phyloP scores from a whole-genome alignment of 192 early-diverging fungal genomes.

The Backusella macrospora region DNA sequence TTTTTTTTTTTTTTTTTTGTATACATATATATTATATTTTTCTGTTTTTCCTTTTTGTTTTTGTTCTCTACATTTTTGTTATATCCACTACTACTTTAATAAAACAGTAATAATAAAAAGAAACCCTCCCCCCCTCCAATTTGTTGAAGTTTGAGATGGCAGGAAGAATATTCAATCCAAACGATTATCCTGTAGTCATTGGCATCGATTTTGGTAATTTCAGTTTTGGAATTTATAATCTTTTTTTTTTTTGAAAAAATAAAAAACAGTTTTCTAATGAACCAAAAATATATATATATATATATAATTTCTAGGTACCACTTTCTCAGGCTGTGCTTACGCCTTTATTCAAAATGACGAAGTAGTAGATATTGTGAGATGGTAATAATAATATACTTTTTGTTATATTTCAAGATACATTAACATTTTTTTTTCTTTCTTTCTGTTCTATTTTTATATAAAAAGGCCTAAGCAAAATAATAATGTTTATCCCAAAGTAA shows the following conservation, averaged over 20 bases:
- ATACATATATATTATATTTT: too few relatives aligned
- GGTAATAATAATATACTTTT: slow-evolving; percentile 37
- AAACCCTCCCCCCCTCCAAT: neutral
- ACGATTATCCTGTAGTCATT: slow-evolving; percentile 41
- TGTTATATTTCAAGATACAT: neutral
- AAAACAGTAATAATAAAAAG: too few relatives aligned
- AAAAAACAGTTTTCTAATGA: neutral
- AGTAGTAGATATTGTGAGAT: slow-evolving; percentile 48
- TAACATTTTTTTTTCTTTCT: too few relatives aligned
- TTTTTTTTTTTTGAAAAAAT: neutral
- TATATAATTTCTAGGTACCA: slow-evolving; percentile 41
- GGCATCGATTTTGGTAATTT: slow-evolving; percentile 45
- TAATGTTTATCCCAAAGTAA: slow-evolving; percentile 47
- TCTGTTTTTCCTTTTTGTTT: too few relatives aligned
- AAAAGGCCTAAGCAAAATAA: slow-evolving; percentile 53
- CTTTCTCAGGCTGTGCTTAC: slow-evolving; percentile 54
- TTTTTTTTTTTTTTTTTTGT: too few relatives aligned
- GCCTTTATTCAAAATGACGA: slow-evolving; percentile 55
- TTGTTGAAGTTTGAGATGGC: neutral
- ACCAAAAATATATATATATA: neutral
- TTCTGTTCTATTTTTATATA: neutral
- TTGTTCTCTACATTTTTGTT: neutral
- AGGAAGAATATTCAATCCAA: slow-evolving; percentile 27
- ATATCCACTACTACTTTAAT: neutral
- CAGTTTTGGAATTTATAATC: neutral